Base-by-base conservation (phyloP, 176 grass and related monocot species). In the Chrysopogon serrulatus region DNA sequence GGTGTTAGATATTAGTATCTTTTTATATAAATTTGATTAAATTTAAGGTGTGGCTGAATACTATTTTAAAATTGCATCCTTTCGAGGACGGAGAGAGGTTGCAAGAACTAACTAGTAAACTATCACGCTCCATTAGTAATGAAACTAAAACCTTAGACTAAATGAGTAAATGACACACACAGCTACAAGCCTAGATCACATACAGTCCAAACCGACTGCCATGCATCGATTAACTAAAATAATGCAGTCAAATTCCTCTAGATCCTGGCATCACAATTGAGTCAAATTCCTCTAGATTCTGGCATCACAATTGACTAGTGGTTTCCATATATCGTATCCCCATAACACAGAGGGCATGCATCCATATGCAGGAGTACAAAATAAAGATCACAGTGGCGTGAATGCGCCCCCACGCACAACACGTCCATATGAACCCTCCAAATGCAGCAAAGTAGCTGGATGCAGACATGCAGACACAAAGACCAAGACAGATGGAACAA, bases 221-320 rank as follows among this genome's bases (percentile, higher is more conserved):
- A n/a, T n/a, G n/a, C n/a, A 77, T 41, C 42, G 27, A 73, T 73
- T 26, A 15, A 83, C 36, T 67, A 78, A 82, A 90, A 77, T 65
- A 86, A 44, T 67, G 73, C 65, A 78, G 79, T 78, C 74, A 86
- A 83, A 79, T 59, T 86, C 79, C 60, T 72, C 67, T 79, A 73
- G 36, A 78, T 86, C 65, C 45, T 68, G 73, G 75, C 57, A 66
- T 74, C 30, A 24, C n/a, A 73, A 19, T 83, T 82, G 72, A 80
- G 79, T 78, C 74, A 86, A 83, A 79, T 59, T 86, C 79, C 60
- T 72, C 67, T 79, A 73, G 36, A 78, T 86, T 56, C 45, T 68
- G 73, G 75, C 57, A 66, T 74, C 30, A 24, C n/a, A 73, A 19
- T 83, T 82, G 72, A 80, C 64, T 81, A 83, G 76, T 69, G 78